Conservation (phyloP, 306 rosid species). For the Cucurbita pepo region DNA sequence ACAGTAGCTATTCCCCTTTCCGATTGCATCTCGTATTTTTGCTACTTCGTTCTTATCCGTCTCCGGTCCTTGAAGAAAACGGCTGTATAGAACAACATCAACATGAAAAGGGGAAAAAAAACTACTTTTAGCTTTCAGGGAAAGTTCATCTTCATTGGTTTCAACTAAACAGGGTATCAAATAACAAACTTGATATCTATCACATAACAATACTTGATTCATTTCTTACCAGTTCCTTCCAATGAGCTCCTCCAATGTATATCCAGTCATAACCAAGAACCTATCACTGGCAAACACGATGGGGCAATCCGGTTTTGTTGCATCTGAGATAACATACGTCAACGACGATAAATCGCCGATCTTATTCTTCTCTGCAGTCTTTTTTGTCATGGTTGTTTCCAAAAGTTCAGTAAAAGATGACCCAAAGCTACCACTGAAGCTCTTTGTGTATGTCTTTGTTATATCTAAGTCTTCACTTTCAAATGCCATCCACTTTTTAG, state of each 20-base stretch:
- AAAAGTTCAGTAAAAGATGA: constrained; percentile 6
- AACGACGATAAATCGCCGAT: constrained; percentile 45
- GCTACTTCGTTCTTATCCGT: constrained; percentile 68
- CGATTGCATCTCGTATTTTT: constrained; percentile 61
- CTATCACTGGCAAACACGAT: constrained; percentile 80
- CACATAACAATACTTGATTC: neutral
- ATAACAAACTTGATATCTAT: neutral
- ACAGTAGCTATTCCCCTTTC: constrained; percentile 55
- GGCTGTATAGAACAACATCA: constrained; percentile 38
- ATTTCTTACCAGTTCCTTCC: constrained; percentile 72
- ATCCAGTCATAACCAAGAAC: constrained; percentile 78
- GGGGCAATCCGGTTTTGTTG: constrained; percentile 81
- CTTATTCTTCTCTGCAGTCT: constrained; percentile 55
- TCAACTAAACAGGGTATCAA: neutral
- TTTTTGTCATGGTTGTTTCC: constrained; percentile 40
- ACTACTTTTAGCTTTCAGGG: neutral
- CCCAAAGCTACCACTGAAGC: neutral
- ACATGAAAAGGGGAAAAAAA: neutral
- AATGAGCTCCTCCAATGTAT: constrained; percentile 62
- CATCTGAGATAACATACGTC: constrained; percentile 89
- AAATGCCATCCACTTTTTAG: constrained; percentile 81
- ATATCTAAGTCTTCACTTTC: constrained; percentile 8
- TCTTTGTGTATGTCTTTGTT: neutral
- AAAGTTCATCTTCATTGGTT: neutral
- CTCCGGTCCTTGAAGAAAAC: constrained; percentile 90